Percentiles rank a stretch among this genome's conserved stretches.
phyloP scores from a whole-genome alignment of 2,329 filamentous ascomycete genomes.

The Paraphaeosphaeria sporulosa region DNA sequence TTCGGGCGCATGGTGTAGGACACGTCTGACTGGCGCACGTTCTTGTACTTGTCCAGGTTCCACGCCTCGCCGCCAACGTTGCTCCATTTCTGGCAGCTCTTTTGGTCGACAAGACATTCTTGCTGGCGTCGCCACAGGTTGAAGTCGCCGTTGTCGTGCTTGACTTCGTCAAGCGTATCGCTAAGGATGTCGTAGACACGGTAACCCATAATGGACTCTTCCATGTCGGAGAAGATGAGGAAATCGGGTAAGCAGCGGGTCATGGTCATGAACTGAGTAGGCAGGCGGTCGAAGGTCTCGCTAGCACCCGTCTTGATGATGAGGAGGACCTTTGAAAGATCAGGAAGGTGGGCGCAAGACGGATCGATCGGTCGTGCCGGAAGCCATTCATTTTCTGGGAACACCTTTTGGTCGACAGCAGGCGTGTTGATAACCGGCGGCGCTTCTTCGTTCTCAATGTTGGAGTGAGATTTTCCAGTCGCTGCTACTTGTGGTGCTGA shows the following conservation, averaged over 20 bases:
- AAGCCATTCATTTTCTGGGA: constrained; percentile 10
- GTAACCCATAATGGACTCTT: constrained; percentile 12
- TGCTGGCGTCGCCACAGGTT: constrained; percentile 15
- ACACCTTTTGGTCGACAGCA: constrained; percentile 1
- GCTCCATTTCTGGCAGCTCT: constrained; percentile 17
- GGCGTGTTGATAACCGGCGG: background rate
- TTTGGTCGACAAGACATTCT: constrained; percentile 11
- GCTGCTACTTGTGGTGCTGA: background rate
- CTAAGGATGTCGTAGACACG: constrained; percentile 11
- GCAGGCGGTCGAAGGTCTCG: constrained; percentile 12
- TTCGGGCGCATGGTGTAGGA: constrained; percentile 12
- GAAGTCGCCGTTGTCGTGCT: constrained; percentile 13
- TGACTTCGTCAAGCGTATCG: constrained; percentile 2
- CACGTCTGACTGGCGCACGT: constrained; percentile 7
- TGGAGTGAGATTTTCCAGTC: background rate
- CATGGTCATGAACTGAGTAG: constrained; percentile 15
- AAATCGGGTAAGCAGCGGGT: constrained; percentile 14
- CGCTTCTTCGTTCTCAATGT: constrained; percentile 11
- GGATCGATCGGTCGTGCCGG: constrained; percentile 11
- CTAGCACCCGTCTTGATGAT: constrained; percentile 17
- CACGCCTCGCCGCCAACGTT: constrained; percentile 7
- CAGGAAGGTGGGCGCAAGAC: constrained; percentile 8
- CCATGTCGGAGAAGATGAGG: constrained; percentile 14
- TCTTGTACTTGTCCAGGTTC: constrained; percentile 19
- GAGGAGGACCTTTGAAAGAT: constrained; percentile 12